A percentile compares a stretch with the other conserved stretches of the same genome.
Conservation (phyloP, 1,284 basidiomycete genomes). For the Crepidotus sp. region DNA sequence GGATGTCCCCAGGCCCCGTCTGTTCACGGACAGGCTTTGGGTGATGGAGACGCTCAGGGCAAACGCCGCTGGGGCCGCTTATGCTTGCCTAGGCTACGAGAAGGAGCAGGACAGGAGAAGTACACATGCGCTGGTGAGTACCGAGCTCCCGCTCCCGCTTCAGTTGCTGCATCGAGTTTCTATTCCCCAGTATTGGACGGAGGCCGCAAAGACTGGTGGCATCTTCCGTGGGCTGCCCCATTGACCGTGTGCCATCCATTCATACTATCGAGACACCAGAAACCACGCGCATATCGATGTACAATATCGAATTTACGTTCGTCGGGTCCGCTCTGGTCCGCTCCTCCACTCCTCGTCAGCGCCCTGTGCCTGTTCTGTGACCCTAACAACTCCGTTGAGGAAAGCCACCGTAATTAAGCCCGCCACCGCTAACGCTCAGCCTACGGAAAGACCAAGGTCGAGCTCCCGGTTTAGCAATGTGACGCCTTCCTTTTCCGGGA, state of each 20-base stretch:
- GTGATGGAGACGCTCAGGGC: slow-evolving; percentile 12
- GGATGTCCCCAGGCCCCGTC: not conserved
- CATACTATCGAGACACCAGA: not conserved
- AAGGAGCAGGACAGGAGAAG: slow-evolving; percentile 4
- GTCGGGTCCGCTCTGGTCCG: not conserved
- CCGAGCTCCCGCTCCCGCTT: not conserved
- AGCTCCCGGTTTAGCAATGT: no score
- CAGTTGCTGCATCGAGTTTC: not conserved
- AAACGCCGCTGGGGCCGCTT: slow-evolving; percentile 4
- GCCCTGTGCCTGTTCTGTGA: no score
- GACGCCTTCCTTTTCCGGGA: no score
- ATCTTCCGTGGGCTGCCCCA: slow-evolving; percentile 7
- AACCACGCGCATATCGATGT: not conserved
- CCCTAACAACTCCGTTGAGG: no score
- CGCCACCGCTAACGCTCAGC: no score
- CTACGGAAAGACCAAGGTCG: no score
- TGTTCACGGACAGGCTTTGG: slow-evolving; percentile 4
- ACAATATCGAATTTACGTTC: not conserved
- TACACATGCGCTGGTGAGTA: slow-evolving; percentile 11
- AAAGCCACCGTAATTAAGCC: no score
- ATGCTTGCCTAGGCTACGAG: slow-evolving; percentile 5
- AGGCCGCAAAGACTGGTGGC: slow-evolving; percentile 10
- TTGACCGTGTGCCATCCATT: not conserved
- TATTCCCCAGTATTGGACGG: slow-evolving; percentile 1
- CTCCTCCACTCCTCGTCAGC: not conserved